phyloP scores from a whole-genome alignment of 2,329 filamentous ascomycete species.

The Beauveria medogensis region DNA sequence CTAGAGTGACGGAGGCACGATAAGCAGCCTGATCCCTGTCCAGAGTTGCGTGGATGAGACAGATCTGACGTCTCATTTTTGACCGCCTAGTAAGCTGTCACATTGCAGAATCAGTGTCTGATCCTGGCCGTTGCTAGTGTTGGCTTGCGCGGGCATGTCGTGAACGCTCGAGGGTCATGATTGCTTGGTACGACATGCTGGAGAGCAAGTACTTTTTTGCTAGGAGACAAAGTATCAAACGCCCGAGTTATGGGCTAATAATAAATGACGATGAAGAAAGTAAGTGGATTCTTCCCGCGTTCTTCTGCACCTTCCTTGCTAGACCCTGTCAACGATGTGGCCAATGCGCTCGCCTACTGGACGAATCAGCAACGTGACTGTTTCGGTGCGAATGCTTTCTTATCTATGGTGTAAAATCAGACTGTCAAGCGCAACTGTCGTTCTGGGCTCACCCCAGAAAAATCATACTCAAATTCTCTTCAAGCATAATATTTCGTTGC shows the following conservation, averaged over 20 bases:
- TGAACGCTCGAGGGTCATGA: not conserved
- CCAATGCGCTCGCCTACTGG: not conserved
- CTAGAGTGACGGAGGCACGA: not conserved
- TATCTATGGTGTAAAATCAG: too few species aligned
- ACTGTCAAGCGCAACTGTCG: too few species aligned
- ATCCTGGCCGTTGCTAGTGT: not conserved
- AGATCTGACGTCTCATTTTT: not conserved
- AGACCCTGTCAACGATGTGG: not conserved
- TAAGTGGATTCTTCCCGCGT: not conserved
- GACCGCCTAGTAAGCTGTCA: not conserved
- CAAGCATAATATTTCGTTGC: not conserved
- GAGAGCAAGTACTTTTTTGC: too few species aligned
- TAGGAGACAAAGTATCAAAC: too few species aligned
- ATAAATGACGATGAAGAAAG: too few species aligned
- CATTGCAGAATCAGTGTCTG: not conserved
- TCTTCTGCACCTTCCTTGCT: not conserved
- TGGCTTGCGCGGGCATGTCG: not conserved
- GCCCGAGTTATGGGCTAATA: too few species aligned
- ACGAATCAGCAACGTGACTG: not conserved
- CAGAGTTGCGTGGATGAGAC: not conserved
- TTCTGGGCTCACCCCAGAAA: too few species aligned
- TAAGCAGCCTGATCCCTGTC: not conserved
- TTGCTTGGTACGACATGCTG: too few species aligned
- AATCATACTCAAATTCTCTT: too few species aligned
- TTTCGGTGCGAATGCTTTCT: not conserved